phyloP scores from a whole-genome alignment of 768 basidiomycete genomes.

The Crucibulum laeve region DNA sequence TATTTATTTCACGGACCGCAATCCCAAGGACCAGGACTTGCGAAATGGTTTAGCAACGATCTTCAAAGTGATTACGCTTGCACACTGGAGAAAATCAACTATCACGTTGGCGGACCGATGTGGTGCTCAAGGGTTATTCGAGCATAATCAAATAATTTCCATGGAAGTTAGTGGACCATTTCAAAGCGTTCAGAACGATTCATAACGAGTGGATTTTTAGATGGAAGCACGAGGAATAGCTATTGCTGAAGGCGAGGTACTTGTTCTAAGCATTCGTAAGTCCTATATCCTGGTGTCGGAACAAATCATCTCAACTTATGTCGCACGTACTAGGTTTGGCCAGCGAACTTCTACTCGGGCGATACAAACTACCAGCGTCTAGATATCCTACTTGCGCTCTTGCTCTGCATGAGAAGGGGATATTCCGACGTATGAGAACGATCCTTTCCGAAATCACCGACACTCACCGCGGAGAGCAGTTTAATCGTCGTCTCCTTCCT shows the following conservation, averaged over 20 bases:
- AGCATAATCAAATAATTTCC: slow-evolving; percentile 26
- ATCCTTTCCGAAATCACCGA: slow-evolving; percentile 14
- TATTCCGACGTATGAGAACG: slow-evolving; percentile 12
- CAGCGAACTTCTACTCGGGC: slow-evolving; percentile 17
- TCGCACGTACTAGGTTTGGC: slow-evolving; percentile 16
- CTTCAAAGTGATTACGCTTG: slow-evolving; percentile 13
- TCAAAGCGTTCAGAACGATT: background rate
- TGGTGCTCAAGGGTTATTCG: slow-evolving; percentile 40
- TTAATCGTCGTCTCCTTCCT: slow-evolving; percentile 34
- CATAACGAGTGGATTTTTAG: slow-evolving; percentile 14
- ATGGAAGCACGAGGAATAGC: slow-evolving; percentile 30
- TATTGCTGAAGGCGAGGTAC: slow-evolving; percentile 42
- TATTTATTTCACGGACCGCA: background rate
- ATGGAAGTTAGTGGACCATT: slow-evolving; percentile 20
- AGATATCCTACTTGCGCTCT: slow-evolving; percentile 13
- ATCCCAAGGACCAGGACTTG: slow-evolving; percentile 1
- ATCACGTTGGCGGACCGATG: slow-evolving; percentile 28
- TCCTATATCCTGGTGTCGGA: background rate
- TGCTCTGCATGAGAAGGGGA: slow-evolving; percentile 13
- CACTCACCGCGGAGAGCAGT: slow-evolving; percentile 22
- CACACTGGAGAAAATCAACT: slow-evolving; percentile 10
- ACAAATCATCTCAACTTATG: background rate
- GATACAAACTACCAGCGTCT: slow-evolving; percentile 14
- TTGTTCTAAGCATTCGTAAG: slow-evolving; percentile 35
- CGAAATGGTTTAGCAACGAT: slow-evolving; percentile 2